phyloP scores from a whole-genome alignment of 73 alveolate species.

The Tetrahymena borealis region DNA sequence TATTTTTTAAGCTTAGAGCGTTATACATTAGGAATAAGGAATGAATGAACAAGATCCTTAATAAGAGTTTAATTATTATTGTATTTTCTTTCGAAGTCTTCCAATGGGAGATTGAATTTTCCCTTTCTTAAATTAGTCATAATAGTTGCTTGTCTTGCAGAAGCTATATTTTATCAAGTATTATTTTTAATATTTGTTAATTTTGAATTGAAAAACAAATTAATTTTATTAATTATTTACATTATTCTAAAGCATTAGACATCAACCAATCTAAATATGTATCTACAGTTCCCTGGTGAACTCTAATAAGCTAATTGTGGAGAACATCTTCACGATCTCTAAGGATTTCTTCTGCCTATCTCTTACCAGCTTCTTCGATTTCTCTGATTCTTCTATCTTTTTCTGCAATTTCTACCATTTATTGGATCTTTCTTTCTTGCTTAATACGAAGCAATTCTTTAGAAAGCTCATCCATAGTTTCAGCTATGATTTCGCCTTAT shows the following conservation, averaged over 20 bases:
- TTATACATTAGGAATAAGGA: constrained; percentile 93
- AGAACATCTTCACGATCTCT: constrained; percentile 93
- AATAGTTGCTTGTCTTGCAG: constrained; percentile 76
- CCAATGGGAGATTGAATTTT: constrained; percentile 84
- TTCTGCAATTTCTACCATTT: constrained; percentile 95
- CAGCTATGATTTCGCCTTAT: constrained; percentile 89
- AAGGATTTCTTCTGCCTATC: constrained; percentile 93
- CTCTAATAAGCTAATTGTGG: constrained; percentile 87
- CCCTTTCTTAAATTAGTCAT: constrained; percentile 89
- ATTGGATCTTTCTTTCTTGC: constrained; percentile 92
- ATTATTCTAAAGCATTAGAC: constrained; percentile 76
- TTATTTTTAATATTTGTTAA: no score
- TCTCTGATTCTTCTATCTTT: constrained; percentile 96
- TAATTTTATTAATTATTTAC: constrained; percentile 28
- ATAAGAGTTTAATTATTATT: constrained; percentile 88
- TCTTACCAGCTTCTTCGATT: constrained; percentile 96
- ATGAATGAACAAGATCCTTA: constrained; percentile 88
- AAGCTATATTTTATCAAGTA: constrained; percentile 5
- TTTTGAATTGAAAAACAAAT: neutral
- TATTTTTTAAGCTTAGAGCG: constrained; percentile 83
- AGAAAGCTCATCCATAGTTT: constrained; percentile 86
- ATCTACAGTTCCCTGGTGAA: constrained; percentile 94
- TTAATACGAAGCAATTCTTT: constrained; percentile 92
- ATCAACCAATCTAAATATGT: constrained; percentile 85
- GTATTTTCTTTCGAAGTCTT: constrained; percentile 84